Base-by-base conservation (phyloP, 2,329 filamentous ascomycete genomes). In the Stagonosporopsis cucurbitacearum region DNA sequence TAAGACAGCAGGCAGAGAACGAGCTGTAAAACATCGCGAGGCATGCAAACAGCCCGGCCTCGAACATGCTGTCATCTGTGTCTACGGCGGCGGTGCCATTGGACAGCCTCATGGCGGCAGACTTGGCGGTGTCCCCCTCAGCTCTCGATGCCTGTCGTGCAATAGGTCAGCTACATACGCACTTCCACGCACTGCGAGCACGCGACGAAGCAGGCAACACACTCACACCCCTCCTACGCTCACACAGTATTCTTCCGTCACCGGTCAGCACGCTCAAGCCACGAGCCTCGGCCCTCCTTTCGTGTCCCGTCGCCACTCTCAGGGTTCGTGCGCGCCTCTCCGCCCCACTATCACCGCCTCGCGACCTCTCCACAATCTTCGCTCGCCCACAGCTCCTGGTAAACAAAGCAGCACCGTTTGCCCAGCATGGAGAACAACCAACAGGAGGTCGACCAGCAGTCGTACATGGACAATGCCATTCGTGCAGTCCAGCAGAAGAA, bases 401-500 rank as follows among this genome's bases (percentile, higher is more conserved):
- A 64, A 48, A 57, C 58, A 59, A 35, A 32, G 3, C 48, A 42
- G 42, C 53, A 43, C 36, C 47, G 53, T 56, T 48, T 48, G 67
- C 63, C 67, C 68, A 68, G 42, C 62, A 76, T 76, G 73, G 72
- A 75, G 26, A 71, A 65, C 66, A 69, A 67, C 42, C 63, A 65
- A 52, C 69, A 71, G 44, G 63, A 67, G 22, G 59, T 69, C 58
- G 73, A 76, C 65, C 77, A 78, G 63, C 67, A 73, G 41, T 70
- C 77, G 65, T 81, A 80, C 69, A 73, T 97, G 74, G 92, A 96
- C 80, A 94, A 92, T 86, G 90, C 91, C 68, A 89, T 94, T 73
- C 91, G 91, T 76, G 95, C 95, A 58, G 92, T 99, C 72, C 88
- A 88, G 77, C 87, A 97, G 71, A 98, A 98, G 88, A 94, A 90